Evolutionary conservation across 2,329 filamentous ascomycete species (phyloP), one percentile per base, ranked within the genome.

Genomic region (Annulohypoxylon truncatum): DNA sequence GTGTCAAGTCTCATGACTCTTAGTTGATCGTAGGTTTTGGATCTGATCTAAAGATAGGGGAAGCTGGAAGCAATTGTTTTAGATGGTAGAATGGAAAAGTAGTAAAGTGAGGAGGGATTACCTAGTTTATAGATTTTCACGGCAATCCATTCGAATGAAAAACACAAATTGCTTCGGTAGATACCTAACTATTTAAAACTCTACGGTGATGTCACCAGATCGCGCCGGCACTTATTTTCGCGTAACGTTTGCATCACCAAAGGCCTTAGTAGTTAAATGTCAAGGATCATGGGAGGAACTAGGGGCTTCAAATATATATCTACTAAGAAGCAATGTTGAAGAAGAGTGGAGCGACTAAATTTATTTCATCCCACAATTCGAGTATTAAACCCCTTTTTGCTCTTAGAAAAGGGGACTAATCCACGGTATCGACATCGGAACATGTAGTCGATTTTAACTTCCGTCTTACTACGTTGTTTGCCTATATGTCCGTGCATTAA

Each of bases 1-100:
- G 77, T 66, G 57, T 77, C 24, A 51, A 76, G 65, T 33, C 54
- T 62, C 68, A 70, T 70, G 7, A 42, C 56, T 9, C n/a, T 6
- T 40, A 5, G 12, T 9, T 8, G 12, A n/a, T 15, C 13, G 5
- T 12, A 31, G 13, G 29, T 31, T 31, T 8, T 31, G 29, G 29
- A 31, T 31, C 9, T 31, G 29, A 12, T 35, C 10, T n/a, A 35
- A 4, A 9, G 8, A 22, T 15, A 42, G 18, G 10, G 22, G 18
- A 5, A 7, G 7, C 7, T 42, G 8, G 18, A 1, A 42, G 18
- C 8, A 42, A 1, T 8, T 42, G 3, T 22, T 20, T 22, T 35
- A 15, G 9, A 20, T 42, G 15, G 18, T 42, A 15, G 13, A 35
- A 35, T 35, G n/a, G 13, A 35, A 28, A n/a, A 35, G 31, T 13